A percentile compares a stretch with the other conserved stretches of the same genome.
These are phyloP conservation scores for Chlorella sorokiniana DNA, from an alignment of 139 green algal species.

Conservation along the genomic window DNA sequence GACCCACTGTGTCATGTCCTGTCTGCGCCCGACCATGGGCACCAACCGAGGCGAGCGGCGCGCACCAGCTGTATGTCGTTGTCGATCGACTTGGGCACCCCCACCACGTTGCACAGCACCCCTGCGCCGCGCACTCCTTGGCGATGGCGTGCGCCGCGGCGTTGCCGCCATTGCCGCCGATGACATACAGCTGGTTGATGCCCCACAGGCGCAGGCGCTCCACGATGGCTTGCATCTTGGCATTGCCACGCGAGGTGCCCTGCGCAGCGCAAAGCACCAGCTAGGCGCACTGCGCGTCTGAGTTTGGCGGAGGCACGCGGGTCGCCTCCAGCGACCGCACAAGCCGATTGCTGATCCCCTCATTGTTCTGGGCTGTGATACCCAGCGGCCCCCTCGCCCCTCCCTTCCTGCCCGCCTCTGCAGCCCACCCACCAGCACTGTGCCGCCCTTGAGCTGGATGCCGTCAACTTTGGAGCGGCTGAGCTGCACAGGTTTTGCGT, in stretches of 20 bases:
- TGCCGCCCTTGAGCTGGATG: constrained; percentile 95
- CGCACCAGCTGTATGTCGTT: constrained; percentile 93
- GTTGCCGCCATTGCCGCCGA: constrained; percentile 88
- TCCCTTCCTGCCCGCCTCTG: not conserved
- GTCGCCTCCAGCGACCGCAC: no score
- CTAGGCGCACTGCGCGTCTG: no score
- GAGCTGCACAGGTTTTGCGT: constrained; percentile 85
- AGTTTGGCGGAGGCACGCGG: no score
- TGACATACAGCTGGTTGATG: constrained; percentile 90
- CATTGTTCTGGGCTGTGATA: no score
- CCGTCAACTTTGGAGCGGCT: constrained; percentile 78
- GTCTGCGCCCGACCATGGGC: no score
- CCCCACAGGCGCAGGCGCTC: constrained; percentile 87
- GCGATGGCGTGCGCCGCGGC: constrained; percentile 84
- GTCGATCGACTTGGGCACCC: constrained; percentile 98
- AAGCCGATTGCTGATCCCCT: no score
- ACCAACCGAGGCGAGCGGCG: not conserved
- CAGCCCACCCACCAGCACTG: constrained; percentile 70
- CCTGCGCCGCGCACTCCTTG: constrained; percentile 73
- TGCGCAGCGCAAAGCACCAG: no score
- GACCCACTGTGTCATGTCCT: no score
- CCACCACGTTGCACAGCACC: constrained; percentile 84
- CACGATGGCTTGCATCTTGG: constrained; percentile 93
- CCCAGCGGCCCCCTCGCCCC: no score
- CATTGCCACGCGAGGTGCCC: constrained; percentile 92